These are phyloP conservation scores for Colletotrichum tropicicola DNA, from an alignment of 2,329 filamentous ascomycete species.

Conservation along the genomic window DNA sequence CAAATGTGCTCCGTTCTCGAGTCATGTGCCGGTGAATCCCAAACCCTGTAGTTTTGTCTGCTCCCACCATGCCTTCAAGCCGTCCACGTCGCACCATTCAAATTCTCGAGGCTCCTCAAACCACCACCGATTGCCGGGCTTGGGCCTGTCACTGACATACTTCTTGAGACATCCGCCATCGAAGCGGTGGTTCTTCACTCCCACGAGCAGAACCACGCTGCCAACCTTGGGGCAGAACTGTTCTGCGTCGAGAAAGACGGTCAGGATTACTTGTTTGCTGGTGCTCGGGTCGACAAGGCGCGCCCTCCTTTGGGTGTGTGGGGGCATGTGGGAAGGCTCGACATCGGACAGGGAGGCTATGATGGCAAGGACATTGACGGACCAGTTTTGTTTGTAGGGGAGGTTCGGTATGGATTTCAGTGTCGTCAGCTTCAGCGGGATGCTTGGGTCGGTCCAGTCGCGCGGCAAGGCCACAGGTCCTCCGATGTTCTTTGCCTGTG, in stretches of 20 bases:
- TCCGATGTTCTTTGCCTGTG: neutral
- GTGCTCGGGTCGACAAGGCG: constrained; percentile 62
- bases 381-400: constrained; percentile 67
- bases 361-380: constrained; percentile 63
- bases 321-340: constrained; percentile 58
- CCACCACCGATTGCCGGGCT: constrained; percentile 57
- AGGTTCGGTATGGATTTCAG: constrained; percentile 59
- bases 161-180: constrained; percentile 57
- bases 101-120: constrained; percentile 56
- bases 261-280: constrained; percentile 60
- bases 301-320: constrained; percentile 60
- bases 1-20: neutral
- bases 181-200: constrained; percentile 66
- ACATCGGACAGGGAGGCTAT: constrained; percentile 55
- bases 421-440: constrained; percentile 60
- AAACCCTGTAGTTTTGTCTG: neutral
- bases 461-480: constrained; percentile 47
- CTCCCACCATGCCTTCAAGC: constrained; percentile 56
- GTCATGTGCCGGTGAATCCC: constrained; percentile 1
- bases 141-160: constrained; percentile 49
- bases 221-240: constrained; percentile 56
- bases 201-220: constrained; percentile 59
- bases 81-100: constrained; percentile 58
- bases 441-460: constrained; percentile 50
- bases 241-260: constrained; percentile 63